Conservation (phyloP, 2,329 filamentous ascomycete species). For the Colletotrichum magnum region DNA sequence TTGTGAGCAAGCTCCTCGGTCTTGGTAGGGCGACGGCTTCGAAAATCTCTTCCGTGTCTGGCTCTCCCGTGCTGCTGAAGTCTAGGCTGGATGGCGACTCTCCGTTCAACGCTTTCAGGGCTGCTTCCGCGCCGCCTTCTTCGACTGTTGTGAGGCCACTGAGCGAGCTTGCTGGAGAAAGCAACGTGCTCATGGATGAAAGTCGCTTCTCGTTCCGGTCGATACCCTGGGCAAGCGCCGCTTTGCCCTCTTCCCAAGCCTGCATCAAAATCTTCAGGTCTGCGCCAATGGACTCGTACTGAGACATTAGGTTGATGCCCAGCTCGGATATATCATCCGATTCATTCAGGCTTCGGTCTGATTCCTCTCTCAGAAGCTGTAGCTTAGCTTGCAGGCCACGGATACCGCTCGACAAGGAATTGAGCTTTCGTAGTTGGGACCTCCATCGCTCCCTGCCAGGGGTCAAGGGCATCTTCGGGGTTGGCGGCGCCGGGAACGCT, state of each 20-base stretch:
- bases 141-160: slow-evolving; percentile 77
- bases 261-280: slow-evolving; percentile 86
- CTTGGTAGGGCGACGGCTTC: slow-evolving; percentile 86
- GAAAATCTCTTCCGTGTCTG: slow-evolving; percentile 84
- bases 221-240: slow-evolving; percentile 85
- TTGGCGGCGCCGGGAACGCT: slow-evolving; percentile 69
- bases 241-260: slow-evolving; percentile 90
- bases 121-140: slow-evolving; percentile 58
- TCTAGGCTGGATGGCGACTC: slow-evolving; percentile 69
- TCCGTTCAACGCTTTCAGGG: slow-evolving; percentile 80
- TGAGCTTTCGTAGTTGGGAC: slow-evolving; percentile 88
- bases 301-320: slow-evolving; percentile 82
- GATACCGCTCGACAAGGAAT: slow-evolving; percentile 90
- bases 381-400: slow-evolving; percentile 94
- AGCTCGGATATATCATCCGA: slow-evolving; percentile 81
- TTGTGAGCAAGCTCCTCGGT: slow-evolving; percentile 78
- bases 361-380: slow-evolving; percentile 91
- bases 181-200: slow-evolving; percentile 71
- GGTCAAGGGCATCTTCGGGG: slow-evolving; percentile 73
- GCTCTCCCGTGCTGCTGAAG: slow-evolving; percentile 68
- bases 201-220: slow-evolving; percentile 83
- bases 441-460: slow-evolving; percentile 88
- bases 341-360: slow-evolving; percentile 82
- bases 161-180: slow-evolving; percentile 74
- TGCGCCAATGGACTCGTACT: slow-evolving; percentile 94